These are phyloP conservation scores for Niebla homalea DNA, from an alignment of 495 filamentous ascomycete species.

Conservation along the genomic window DNA sequence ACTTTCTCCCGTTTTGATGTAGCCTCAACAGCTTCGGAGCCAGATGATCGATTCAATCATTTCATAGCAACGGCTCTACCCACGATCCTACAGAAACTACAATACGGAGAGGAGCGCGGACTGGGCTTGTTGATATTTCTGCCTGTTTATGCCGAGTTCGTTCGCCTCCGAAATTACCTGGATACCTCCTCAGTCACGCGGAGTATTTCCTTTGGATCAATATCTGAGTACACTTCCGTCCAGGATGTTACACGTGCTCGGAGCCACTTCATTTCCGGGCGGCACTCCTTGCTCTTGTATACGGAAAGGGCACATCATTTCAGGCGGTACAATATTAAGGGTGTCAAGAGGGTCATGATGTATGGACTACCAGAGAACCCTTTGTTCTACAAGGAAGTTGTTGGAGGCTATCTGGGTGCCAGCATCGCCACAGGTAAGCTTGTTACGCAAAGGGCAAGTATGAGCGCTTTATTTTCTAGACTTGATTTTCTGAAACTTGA, in stretches of 20 bases:
- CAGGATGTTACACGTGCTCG: constrained; percentile 68
- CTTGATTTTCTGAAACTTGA: constrained; percentile 84
- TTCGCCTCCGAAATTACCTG: constrained; percentile 83
- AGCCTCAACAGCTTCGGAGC: constrained; percentile 51
- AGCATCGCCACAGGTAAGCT: constrained; percentile 24
- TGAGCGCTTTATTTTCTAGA: constrained; percentile 67
- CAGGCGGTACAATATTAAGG: constrained; percentile 63
- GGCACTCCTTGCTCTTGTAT: constrained; percentile 75
- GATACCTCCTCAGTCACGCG: constrained; percentile 54
- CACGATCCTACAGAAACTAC: constrained; percentile 44
- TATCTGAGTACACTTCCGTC: constrained; percentile 75
- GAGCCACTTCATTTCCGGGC: constrained; percentile 71
- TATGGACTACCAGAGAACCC: constrained; percentile 86
- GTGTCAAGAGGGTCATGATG: constrained; percentile 67
- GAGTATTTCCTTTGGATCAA: constrained; percentile 63
- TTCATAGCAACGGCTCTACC: constrained; percentile 74
- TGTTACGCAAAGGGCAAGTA: constrained; percentile 26
- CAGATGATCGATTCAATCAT: constrained; percentile 82
- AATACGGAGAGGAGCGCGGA: constrained; percentile 22
- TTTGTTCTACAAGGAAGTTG: constrained; percentile 76
- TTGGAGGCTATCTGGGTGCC: constrained; percentile 26
- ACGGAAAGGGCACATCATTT: constrained; percentile 93
- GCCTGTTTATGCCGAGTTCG: constrained; percentile 85
- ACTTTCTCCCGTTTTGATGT: constrained; percentile 85
- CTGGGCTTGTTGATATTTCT: constrained; percentile 71